phyloP scores from a whole-genome alignment of 768 basidiomycete species.

The Collybia nuda region DNA sequence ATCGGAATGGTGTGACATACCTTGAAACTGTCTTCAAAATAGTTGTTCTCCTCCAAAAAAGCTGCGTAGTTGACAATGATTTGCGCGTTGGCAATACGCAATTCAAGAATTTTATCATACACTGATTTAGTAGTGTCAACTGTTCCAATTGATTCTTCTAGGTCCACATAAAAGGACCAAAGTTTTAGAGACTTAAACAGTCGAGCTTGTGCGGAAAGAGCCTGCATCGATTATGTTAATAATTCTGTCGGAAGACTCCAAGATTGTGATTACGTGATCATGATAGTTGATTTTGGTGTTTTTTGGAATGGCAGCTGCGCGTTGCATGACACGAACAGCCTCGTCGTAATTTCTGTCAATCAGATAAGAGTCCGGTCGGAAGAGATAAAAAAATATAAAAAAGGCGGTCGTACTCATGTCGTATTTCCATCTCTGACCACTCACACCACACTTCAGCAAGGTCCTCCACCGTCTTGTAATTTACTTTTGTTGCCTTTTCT shows the following conservation, averaged over 20 bases:
- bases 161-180: conserved; percentile 98
- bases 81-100: conserved; percentile 97
- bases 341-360: conserved; percentile 89
- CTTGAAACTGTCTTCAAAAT: conserved; percentile 99
- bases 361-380: conserved; percentile 1
- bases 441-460: conserved; percentile 99
- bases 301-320: conserved; percentile 89
- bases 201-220: conserved; percentile 81
- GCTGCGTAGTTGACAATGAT: conserved; percentile 96
- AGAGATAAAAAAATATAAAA: neutral
- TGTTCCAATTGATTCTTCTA: conserved; percentile 95
- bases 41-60: conserved; percentile 96
- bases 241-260: neutral
- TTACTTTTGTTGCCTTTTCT: conserved; percentile 89
- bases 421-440: conserved; percentile 98
- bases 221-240: conserved; percentile 36
- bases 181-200: conserved; percentile 97
- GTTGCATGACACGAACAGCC: conserved; percentile 92
- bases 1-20: conserved; percentile 31
- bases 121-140: conserved; percentile 90
- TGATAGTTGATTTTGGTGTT: conserved; percentile 91
- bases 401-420: conserved; percentile 75
- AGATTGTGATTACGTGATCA: conserved; percentile 69
- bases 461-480: conserved; percentile 95
- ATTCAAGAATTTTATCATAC: conserved; percentile 94